Base-by-base conservation (phyloP, 306 rosid species). In the Rosa lucieae region DNA sequence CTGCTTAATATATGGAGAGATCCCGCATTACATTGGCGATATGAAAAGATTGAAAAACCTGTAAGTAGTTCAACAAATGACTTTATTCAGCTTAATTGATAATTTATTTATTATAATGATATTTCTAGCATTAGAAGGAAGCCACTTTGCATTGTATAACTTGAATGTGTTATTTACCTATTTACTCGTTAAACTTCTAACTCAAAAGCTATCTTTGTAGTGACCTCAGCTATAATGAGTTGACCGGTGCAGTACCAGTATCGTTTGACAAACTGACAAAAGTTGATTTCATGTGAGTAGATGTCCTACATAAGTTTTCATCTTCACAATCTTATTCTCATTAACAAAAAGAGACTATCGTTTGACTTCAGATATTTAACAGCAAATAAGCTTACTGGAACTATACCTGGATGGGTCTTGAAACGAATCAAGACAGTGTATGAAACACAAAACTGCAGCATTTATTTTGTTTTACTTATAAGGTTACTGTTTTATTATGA, bases 161-260 rank as follows among this genome's bases (percentile, higher is more conserved):
- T 46, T 61, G 10, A 37, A 72, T 49, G 6, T 4, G 13, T 40
- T 15, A 40, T 37, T 3, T 26, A 0, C 5, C 6, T 67, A 39
- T 17, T 37, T 21, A 14, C 61, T 10, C 61, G 9, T 73, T 26
- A 21, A 6, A 9, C 63, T 58, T 46, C 65, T 70, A 72, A 84
- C 72, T 51, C 12, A 15, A 53, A 11, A 21, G 5, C 70, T 66
- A 21, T 76, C 81, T 29, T 46, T 89, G 81, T 17, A 94, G 99
- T 74, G 99, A 94, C 86, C 91, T 94, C 79, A 92, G 95, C 84
- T 94, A 82, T 82, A 94, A 94, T 77, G 74, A 77, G 67, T 86
- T 94, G 87, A 89, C 83, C 67, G 97, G 99, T 32, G 78, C 83
- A 85, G 85, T 94, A 79, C 99, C 97, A 21, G 77, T 37, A 21